These are phyloP conservation scores for Collybia nuda DNA, from an alignment of 768 basidiomycete species.

Conservation along the genomic window DNA sequence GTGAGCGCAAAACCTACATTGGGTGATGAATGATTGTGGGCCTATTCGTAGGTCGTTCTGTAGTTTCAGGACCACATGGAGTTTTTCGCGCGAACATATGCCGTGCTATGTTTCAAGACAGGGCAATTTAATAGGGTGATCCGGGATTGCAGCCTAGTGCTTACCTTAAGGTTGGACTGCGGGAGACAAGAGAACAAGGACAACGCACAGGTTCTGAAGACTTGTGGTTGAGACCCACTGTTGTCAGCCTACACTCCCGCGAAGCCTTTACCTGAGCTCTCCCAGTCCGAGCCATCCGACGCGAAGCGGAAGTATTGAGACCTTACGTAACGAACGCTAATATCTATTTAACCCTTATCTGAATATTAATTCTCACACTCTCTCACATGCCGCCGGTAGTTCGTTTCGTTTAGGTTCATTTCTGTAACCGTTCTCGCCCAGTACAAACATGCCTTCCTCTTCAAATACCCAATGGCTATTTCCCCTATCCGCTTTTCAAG, in stretches of 20 bases:
- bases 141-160: no score
- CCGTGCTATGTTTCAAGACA: no score
- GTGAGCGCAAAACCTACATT: no score
- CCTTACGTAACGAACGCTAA: background rate
- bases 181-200: no score
- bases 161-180: no score
- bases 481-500: conserved; percentile 52
- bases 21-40: no score
- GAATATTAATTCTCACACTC: background rate
- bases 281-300: background rate
- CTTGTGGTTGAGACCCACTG: background rate
- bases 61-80: no score
- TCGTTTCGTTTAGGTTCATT: background rate
- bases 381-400: background rate
- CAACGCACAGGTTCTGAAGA: no score
- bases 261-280: background rate
- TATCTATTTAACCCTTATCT: background rate
- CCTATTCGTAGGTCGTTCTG: no score
- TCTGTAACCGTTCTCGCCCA: background rate
- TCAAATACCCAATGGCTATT: conserved; percentile 71
- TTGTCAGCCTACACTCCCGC: background rate
- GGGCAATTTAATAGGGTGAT: no score
- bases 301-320: background rate
- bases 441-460: conserved; percentile 6
- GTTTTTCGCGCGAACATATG: no score